Evolutionary conservation across 306 rosid species (phyloP).

Genomic region (Rubus idaeus): DNA sequence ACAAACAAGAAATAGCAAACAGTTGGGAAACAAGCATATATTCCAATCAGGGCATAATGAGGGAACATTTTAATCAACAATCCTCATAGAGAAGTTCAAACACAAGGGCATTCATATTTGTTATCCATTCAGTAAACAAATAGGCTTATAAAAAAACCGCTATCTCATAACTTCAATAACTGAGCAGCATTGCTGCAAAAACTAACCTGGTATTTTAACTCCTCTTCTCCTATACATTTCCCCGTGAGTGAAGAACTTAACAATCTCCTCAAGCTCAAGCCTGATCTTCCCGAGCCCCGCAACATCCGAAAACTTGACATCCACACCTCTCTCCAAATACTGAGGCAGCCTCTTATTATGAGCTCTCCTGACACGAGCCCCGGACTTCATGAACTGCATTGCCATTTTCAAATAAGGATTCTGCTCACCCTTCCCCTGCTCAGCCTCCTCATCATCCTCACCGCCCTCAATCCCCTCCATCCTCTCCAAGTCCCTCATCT

Average conservation of each 20-base stretch:
- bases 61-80: background rate
- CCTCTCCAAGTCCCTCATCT: slow-evolving; percentile 73
- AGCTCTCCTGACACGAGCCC: slow-evolving; percentile 85
- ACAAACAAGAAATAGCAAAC: background rate
- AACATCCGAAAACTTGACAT: slow-evolving; percentile 90
- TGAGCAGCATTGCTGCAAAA: slow-evolving; percentile 15
- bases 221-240: slow-evolving; percentile 96
- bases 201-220: slow-evolving; percentile 87
- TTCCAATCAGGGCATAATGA: background rate
- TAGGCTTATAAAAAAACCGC: background rate
- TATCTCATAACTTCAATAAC: slow-evolving; percentile 11
- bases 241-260: slow-evolving; percentile 96
- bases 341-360: slow-evolving; percentile 75
- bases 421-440: slow-evolving; percentile 64
- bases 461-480: slow-evolving; percentile 57
- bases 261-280: slow-evolving; percentile 98
- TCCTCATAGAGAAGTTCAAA: background rate
- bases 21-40: background rate
- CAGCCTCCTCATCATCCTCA: slow-evolving; percentile 58
- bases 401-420: slow-evolving; percentile 89
- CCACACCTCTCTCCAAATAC: slow-evolving; percentile 89
- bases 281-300: slow-evolving; percentile 97
- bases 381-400: slow-evolving; percentile 91
- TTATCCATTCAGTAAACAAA: background rate
- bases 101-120: slow-evolving; percentile 2